Base-by-base conservation (phyloP, 441 rosid species). In the Pelargonium citronellum region DNA sequence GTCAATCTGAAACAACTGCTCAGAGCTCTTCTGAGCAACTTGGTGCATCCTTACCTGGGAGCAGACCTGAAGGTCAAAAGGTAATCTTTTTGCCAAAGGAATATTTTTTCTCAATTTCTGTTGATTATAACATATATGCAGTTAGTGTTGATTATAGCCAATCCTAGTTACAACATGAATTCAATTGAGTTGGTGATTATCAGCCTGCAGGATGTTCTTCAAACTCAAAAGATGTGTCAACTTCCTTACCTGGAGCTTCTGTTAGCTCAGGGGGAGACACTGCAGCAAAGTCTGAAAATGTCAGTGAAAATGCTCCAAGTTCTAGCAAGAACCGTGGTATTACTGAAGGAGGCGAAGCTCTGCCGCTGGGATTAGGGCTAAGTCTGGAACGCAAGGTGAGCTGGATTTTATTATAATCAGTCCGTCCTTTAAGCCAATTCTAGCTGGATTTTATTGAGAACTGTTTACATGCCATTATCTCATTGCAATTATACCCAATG, bases 311-410 rank as follows among this genome's bases (percentile, higher is more conserved):
- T 80, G 64, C 75, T 65, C 43, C 67, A 13, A 82, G 82, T 74
- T 79, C 84, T 67, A 62, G 81, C 68, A 83, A 81, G 79, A 74
- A 66, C 60, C 74, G 71, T 72, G 84, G 80, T 71, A 37, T 49
- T 76, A 46, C 72, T 62, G 85, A 83, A 57, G 78, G 70, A 70
- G 69, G 82, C 55, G 74, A 84, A 60, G 70, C 82, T 71, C 84
- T 76, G 15, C 97, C 99, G 37, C 90, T 91, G 77, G 99, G 98
- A 71, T 81, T 95, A 80, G 98, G 97, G 68, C 75, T 91, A 34
- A 75, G 86, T 75, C 81, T 92, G 84, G 96, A 87, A 49, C 85
- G 86, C 65, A 95, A 92, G 99, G 98, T 95, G 74, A 30, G 79
- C 34, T 47, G 20, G 27, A 22, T 10, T 19, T 7, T 16, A 20